phyloP scores from a whole-genome alignment of 116 monocot genomes.

The Papilionanthe hybrid region DNA sequence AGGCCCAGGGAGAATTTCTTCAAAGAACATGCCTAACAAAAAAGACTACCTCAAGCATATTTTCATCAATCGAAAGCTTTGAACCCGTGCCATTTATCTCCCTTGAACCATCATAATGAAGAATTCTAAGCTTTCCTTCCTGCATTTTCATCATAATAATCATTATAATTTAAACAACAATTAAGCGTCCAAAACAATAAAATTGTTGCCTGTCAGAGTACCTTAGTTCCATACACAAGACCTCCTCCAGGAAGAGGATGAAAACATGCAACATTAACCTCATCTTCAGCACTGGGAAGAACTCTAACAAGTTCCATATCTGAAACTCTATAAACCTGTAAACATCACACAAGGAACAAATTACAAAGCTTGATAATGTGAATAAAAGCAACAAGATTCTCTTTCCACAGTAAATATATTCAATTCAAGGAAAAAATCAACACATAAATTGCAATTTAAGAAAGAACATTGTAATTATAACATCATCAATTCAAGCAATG shows the following conservation, averaged over 20 bases:
- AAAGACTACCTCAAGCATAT: constrained; percentile 44
- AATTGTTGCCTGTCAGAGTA: constrained; percentile 10
- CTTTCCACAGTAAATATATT: not conserved
- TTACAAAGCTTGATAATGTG: not conserved
- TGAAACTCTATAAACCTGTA: constrained; percentile 93
- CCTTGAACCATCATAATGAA: constrained; percentile 58
- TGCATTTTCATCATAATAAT: constrained; percentile 25
- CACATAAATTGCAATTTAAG: not conserved
- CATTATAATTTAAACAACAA: not conserved
- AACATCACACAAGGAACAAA: not conserved
- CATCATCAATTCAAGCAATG: no score
- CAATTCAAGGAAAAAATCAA: not conserved
- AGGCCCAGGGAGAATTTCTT: not conserved
- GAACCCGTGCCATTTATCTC: constrained; percentile 26
- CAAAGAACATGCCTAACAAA: not conserved
- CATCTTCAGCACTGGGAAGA: constrained; percentile 96
- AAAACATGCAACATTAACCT: constrained; percentile 99
- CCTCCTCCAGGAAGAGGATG: constrained; percentile 90
- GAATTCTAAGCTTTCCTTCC: constrained; percentile 96
- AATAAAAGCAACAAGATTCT: not conserved
- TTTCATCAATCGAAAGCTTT: constrained; percentile 49
- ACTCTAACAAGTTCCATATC: constrained; percentile 99
- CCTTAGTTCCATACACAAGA: constrained; percentile 98
- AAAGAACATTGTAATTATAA: not conserved
- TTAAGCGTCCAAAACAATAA: not conserved